Evolutionary conservation across 805 yeast species (phyloP).

Genomic region (Nakazawaea siamensis): DNA sequence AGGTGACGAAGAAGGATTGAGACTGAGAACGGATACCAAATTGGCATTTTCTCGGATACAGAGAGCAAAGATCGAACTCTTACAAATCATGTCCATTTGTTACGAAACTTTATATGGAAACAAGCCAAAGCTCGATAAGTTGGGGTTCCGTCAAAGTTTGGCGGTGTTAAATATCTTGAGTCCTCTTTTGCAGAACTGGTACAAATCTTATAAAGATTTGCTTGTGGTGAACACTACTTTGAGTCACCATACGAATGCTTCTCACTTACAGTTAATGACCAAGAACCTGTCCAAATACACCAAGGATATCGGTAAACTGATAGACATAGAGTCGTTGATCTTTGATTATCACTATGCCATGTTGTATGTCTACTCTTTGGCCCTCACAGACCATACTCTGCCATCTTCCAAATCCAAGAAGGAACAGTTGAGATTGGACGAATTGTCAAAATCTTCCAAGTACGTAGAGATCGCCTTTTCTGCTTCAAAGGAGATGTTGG

Average conservation of each 20-base stretch:
- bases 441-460: conserved; percentile 62
- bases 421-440: conserved; percentile 48
- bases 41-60: conserved; percentile 55
- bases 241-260: conserved; percentile 19
- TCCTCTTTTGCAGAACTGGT: conserved; percentile 78
- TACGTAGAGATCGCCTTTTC: conserved; percentile 76
- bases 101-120: conserved; percentile 76
- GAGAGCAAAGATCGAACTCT: conserved; percentile 69
- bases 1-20: conserved; percentile 23
- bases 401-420: conserved; percentile 19
- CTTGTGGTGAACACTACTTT: conserved; percentile 41
- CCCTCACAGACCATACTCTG: conserved; percentile 46
- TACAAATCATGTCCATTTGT: conserved; percentile 73
- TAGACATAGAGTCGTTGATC: conserved; percentile 65
- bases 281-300: conserved; percentile 26
- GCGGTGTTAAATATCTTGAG: conserved; percentile 65
- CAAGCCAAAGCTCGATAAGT: conserved; percentile 42
- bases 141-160: conserved; percentile 56
- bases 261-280: conserved; percentile 17
- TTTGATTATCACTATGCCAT: conserved; percentile 83
- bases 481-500: conserved; percentile 75
- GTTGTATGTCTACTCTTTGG: conserved; percentile 76
- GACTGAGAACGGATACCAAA: conserved; percentile 18
- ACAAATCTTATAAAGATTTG: conserved; percentile 47
- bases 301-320: conserved; percentile 28